Evolutionary conservation across 106 monocot genomes (phyloP).

Genomic region (Narthecium ossifragum): DNA sequence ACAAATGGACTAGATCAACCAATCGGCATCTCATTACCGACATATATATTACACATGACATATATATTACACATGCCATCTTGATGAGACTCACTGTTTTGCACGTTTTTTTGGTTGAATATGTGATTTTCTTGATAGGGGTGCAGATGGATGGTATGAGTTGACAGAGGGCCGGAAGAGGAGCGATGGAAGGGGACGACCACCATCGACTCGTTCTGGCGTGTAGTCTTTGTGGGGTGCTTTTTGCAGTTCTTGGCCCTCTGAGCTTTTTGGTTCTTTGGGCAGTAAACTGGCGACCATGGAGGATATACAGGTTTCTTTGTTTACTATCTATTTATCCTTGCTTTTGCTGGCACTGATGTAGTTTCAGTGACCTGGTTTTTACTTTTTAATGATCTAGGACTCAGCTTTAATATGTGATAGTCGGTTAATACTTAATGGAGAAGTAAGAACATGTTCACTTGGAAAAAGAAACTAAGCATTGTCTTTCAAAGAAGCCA

Average conservation of each 20-base stretch:
- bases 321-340: neutral
- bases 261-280: conserved; percentile 76
- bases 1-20: too few species aligned
- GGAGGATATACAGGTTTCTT: conserved; percentile 86
- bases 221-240: conserved; percentile 61
- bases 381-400: too few species aligned
- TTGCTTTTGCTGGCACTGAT: neutral
- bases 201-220: conserved; percentile 45
- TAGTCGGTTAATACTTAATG: too few species aligned
- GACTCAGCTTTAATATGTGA: too few species aligned
- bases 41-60: too few species aligned
- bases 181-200: conserved; percentile 65
- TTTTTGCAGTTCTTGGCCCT: conserved; percentile 64
- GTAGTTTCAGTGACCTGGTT: too few species aligned
- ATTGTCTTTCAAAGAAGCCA: too few species aligned
- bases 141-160: conserved; percentile 28
- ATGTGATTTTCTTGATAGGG: neutral
- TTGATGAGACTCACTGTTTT: too few species aligned
- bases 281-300: conserved; percentile 97
- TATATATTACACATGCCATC: too few species aligned
- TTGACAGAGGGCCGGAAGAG: conserved; percentile 13
- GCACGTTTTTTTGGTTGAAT: neutral
- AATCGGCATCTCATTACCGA: too few species aligned
- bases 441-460: too few species aligned
- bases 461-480: too few species aligned